Base-by-base conservation (phyloP, 495 filamentous ascomycete genomes). In the Aspergillus indologenus region DNA sequence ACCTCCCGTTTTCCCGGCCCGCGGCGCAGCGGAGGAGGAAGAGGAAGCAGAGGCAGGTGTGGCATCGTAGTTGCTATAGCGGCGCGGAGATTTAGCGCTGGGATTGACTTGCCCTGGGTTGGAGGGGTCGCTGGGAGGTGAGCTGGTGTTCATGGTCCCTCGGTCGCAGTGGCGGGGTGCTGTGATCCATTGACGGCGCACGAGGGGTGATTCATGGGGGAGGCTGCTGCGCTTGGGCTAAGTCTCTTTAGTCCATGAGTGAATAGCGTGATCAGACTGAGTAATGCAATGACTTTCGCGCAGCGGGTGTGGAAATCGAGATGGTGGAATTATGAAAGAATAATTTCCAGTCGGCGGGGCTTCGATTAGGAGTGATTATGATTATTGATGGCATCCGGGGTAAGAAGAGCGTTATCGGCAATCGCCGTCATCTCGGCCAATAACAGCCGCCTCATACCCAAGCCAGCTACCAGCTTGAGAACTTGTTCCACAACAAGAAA, bases 101-200 rank as follows among this genome's bases (percentile, higher is more conserved):
- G 17, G 56, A 61, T 61, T 44, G 17, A 54, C 46, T 29, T 47
- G 56, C 65, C 63, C 62, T 23, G 48, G 49, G 45, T 21, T 42
- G 55, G 63, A 49, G 48, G 50, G 53, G 43, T 48, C 48, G 55
- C 53, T 57, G 31, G 59, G 34, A 40, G 34, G 50, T 46, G 60
- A 43, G 53, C 55, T 65, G 45, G 61, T 34, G 48, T 62, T 64
- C 64, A 69, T 69, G 49, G 53, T 66, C 49, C 56, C 51, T 64
- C 58, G 53, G 56, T 61, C 54, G 56, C 55, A 58, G 62, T 61
- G 58, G 64, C 62, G 64, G 62, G 64, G 67, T 58, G 29, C 50
- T 58, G 57, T 43, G 51, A 58, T 54, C 56, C 60, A 61, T 62
- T 45, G 63, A 63, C 49, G 44, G 45, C 24, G 56, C 45, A 24